These are phyloP conservation scores for Trichophyton equinum DNA, from an alignment of 2,329 filamentous ascomycete genomes.

Conservation along the genomic window DNA sequence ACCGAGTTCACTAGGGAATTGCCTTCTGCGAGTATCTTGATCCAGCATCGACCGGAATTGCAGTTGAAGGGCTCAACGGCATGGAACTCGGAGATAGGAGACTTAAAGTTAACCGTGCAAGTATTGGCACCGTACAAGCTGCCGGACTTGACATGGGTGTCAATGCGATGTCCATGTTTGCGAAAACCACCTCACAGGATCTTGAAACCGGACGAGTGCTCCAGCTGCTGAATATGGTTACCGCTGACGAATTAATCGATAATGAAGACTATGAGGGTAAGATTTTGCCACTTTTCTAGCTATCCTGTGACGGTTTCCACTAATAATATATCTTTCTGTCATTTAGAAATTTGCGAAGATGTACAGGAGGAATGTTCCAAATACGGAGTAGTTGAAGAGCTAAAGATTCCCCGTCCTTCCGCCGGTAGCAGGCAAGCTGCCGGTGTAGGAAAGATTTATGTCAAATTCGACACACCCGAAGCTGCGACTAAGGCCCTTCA, in stretches of 20 bases:
- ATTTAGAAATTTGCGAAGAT: conserved; percentile 85
- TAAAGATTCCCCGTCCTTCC: conserved; percentile 83
- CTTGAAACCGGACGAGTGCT: conserved; percentile 72
- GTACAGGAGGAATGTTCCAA: conserved; percentile 87
- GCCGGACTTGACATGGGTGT: conserved; percentile 88
- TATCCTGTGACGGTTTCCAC: neutral
- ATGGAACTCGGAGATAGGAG: conserved; percentile 85
- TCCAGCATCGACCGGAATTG: conserved; percentile 59
- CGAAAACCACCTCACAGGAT: conserved; percentile 70
- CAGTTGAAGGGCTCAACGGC: conserved; percentile 79
- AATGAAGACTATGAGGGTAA: conserved; percentile 89
- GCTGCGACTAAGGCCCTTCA: conserved; percentile 73
- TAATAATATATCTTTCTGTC: neutral
- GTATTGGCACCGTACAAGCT: conserved; percentile 87
- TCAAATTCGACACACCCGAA: conserved; percentile 75
- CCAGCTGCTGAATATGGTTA: conserved; percentile 97
- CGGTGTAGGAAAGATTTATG: conserved; percentile 93
- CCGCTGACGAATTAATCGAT: conserved; percentile 84
- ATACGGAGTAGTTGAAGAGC: conserved; percentile 69
- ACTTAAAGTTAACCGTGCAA: conserved; percentile 76
- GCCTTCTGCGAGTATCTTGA: conserved; percentile 94
- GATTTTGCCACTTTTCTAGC: conserved; percentile 13
- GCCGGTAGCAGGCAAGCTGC: conserved; percentile 71
- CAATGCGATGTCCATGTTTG: conserved; percentile 94
- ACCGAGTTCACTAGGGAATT: conserved; percentile 53